Base-by-base conservation (phyloP, 2,329 filamentous ascomycete genomes). In the Paecilomyces sp. region DNA sequence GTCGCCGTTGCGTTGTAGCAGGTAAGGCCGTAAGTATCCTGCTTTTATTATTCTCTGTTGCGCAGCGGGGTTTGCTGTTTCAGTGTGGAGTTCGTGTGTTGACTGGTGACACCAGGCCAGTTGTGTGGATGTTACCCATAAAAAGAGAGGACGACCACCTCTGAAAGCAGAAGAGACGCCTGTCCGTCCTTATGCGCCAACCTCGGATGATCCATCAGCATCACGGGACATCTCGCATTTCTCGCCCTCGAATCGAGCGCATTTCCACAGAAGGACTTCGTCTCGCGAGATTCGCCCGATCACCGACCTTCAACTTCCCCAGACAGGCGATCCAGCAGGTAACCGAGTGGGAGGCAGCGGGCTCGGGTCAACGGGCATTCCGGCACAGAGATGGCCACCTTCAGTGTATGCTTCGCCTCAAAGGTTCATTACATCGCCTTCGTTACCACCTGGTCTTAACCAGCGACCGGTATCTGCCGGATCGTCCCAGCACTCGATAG, bases 51-150 rank as follows among this genome's bases (percentile, higher is more conserved):
- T 57, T 25, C 30, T 61, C 8, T 53, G 5, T 47, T 47, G 41
- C 18, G n/a, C 41, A 28, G 41, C 13, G 31, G 25, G 31, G 22
- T 34, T n/a, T 24, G 15, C 51, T 47, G 31, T 33, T 18, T 15
- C 41, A 22, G 31, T 55, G 57, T 56, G 63, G 64, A 51, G 62
- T 47, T 54, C 33, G n/a, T 54, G n/a, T 54, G 55, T 58, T 60
- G 31, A 60, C 50, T 7, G 31, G 15, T 22, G 41, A 22, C 36
- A 15, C 54, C n/a, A 79, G 76, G 70, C 73, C 24, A 73, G 75
- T 11, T 79, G 76, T 59, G 69, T 76, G 30, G 77, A 80, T 63
- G 77, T 79, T 28, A 77, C 76, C 54, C 77, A 79, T 63, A 80
- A 79, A 64, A 80, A 79, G 64, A 69, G 77, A 66, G 76, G 76